These are phyloP conservation scores for Tetraselmis chui DNA, from an alignment of 139 green algal genomes.

Conservation along the genomic window DNA sequence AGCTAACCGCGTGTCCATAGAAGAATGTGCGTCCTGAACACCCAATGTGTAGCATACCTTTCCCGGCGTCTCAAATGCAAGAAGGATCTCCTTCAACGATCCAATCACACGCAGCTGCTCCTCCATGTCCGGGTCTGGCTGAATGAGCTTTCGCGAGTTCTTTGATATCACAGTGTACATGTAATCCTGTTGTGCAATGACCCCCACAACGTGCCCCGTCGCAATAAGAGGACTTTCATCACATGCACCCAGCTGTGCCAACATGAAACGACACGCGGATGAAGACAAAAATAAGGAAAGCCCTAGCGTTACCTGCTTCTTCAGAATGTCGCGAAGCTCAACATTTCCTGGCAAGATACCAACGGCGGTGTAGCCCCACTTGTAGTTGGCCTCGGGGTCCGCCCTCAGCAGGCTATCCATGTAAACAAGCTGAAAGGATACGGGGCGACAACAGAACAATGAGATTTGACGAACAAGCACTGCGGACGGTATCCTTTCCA, in stretches of 20 bases:
- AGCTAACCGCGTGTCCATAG: no score
- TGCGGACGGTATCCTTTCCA: no score
- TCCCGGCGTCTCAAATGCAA: neutral
- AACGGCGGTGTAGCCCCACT: neutral
- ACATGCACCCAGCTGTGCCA: no score
- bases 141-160: neutral
- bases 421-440: neutral
- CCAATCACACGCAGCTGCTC: neutral
- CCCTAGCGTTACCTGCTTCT: neutral
- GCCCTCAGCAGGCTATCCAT: neutral
- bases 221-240: no score
- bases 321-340: neutral
- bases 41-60: neutral
- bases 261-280: no score
- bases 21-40: no score
- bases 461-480: no score
- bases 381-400: neutral
- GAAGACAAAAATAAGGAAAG: no score
- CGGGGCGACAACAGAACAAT: no score
- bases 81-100: neutral
- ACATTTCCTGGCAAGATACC: neutral
- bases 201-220: no score
- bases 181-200: neutral
- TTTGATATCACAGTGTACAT: neutral
- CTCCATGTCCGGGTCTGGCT: neutral